These are phyloP conservation scores for Fusarium xylarioides DNA, from an alignment of 2,329 filamentous ascomycete species.

Conservation along the genomic window DNA sequence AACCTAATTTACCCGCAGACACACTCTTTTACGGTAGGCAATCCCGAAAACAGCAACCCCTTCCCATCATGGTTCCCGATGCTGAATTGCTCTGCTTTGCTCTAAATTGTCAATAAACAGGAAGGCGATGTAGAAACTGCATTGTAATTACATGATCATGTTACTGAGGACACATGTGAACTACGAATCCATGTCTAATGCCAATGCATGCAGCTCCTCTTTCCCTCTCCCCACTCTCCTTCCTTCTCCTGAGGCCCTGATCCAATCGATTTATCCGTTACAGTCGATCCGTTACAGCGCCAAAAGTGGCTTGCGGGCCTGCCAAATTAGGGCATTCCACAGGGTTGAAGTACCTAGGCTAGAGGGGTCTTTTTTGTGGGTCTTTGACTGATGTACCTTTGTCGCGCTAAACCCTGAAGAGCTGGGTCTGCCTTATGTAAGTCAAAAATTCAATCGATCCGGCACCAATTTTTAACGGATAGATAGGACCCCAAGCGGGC, in stretches of 20 bases:
- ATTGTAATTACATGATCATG: not conserved
- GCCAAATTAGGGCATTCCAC: too few species aligned
- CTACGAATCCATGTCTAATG: conserved; percentile 3
- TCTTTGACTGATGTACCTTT: too few species aligned
- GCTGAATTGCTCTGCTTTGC: not conserved
- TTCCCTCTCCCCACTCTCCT: not conserved
- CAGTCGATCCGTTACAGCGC: too few species aligned
- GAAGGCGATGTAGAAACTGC: conserved; percentile 2
- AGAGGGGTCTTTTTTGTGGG: too few species aligned
- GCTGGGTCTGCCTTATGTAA: too few species aligned
- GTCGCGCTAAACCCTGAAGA: too few species aligned
- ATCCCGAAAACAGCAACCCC: conserved; percentile 22
- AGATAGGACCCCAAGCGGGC: too few species aligned
- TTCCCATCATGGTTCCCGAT: conserved; percentile 3
- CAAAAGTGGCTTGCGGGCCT: too few species aligned
- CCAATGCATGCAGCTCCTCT: not conserved
- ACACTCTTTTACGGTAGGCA: conserved; percentile 20
- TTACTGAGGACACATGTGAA: conserved; percentile 3
- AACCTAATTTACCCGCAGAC: conserved; percentile 28
- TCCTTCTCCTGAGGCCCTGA: not conserved
- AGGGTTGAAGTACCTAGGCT: too few species aligned
- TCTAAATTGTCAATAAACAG: conserved; percentile 2
- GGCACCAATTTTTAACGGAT: too few species aligned
- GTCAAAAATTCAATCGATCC: too few species aligned
- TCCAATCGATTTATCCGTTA: too few species aligned